Base-by-base conservation (phyloP, 805 yeast species). In the Wickerhamomyces silvicola region DNA sequence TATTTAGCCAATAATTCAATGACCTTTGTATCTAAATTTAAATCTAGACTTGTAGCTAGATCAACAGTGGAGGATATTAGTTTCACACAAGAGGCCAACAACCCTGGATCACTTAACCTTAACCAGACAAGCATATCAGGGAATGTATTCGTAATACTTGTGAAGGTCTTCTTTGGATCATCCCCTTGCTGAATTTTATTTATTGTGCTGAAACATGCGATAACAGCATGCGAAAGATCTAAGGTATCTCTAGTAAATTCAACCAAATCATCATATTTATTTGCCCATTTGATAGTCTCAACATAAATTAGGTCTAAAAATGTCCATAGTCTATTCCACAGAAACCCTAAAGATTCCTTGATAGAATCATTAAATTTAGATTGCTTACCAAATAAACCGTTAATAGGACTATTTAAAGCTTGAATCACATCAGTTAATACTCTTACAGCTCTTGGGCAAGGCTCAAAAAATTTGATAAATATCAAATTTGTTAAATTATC, bases 221-320 rank as follows among this genome's bases (percentile, higher is more conserved):
- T 52, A 21, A 88, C 59, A 2, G 67, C 55, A 39, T 79, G 78
- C 37, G 94, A 79, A 20, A 84, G 64, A 44, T 88, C 96, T 31
- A 90, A 64, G 0, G 85, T 78, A 50, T 86, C 95, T 52, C 94
- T 72, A 3, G 96, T 83, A 45, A 86, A 88, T 35, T 87, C 94
- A 26, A 79, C 70, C 45, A 85, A 62, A 30, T 70, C 70, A 0
- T 66, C 62, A 45, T 76, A 79, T 22, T 60, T 57, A 2, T 67
- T 57, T 0, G 96, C 86, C 98, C 98, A 90, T 4, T 54, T 54
- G 10, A 82, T 59, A 1, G 94, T 84, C 34, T 72, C 69, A 25
- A 64, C 62, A 43, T 82, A 84, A 2, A 85, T 72, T 65, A 78
- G 68, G 27, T 73, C 72, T 36, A 90, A 57, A 39, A 85, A 81